Evolutionary conservation across 306 rosid species (phyloP).

Genomic region (Trichosanthes truncata): DNA sequence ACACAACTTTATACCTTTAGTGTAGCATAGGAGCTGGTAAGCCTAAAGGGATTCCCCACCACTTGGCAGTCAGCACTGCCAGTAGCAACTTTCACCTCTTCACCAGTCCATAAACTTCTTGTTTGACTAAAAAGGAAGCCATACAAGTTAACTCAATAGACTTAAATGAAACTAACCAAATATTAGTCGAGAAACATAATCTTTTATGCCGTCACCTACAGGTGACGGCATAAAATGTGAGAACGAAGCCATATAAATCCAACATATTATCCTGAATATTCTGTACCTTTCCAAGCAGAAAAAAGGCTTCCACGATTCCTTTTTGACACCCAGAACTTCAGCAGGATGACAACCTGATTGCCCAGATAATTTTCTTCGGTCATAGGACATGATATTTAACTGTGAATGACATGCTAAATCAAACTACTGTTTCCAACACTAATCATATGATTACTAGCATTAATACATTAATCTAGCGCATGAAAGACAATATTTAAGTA

Average conservation of each 20-base stretch:
- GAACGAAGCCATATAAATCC: background rate
- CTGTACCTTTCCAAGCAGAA: conserved; percentile 41
- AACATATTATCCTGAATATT: background rate
- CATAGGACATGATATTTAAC: conserved; percentile 53
- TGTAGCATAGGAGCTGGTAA: conserved; percentile 64
- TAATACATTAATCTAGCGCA: background rate
- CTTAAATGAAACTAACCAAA: background rate
- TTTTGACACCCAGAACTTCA: conserved; percentile 50
- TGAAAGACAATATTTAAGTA: background rate
- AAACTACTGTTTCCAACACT: conserved; percentile 7
- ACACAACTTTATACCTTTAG: conserved; percentile 29
- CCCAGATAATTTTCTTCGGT: conserved; percentile 71
- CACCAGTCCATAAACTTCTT: conserved; percentile 48
- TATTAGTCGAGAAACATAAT: background rate
- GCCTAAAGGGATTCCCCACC: conserved; percentile 61
- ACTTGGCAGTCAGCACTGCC: conserved; percentile 44
- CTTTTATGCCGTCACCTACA: background rate
- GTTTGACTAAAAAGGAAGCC: conserved; percentile 38
- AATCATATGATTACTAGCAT: background rate
- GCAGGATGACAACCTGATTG: conserved; percentile 67
- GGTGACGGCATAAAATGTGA: no score
- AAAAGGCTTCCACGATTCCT: conserved; percentile 28
- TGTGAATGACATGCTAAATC: conserved; percentile 20
- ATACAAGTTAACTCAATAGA: conserved; percentile 6
- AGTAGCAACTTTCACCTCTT: conserved; percentile 60